A percentile compares a stretch with the other conserved stretches of the same genome.
Evolutionary conservation across 768 basidiomycete genomes (phyloP).

Genomic region (Trametes gibbosa): DNA sequence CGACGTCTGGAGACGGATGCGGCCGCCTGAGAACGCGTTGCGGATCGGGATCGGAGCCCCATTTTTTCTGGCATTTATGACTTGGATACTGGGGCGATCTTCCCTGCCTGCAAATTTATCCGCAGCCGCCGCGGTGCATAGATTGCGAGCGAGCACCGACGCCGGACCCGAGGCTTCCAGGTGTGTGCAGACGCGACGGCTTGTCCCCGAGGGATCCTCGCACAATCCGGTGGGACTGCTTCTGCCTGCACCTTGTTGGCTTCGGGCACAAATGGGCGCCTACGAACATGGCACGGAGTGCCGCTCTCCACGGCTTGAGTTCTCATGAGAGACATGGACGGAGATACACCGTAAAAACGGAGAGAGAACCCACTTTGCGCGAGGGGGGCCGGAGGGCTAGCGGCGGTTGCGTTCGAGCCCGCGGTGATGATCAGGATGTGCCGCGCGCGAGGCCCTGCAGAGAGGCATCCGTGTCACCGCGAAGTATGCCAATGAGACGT

Average conservation of each 20-base stretch:
- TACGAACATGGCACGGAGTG: slow-evolving; percentile 1
- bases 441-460: not conserved
- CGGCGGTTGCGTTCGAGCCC: not conserved
- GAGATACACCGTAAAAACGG: slow-evolving; percentile 15
- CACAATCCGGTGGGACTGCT: slow-evolving; percentile 11
- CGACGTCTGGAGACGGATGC: slow-evolving; percentile 3
- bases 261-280: slow-evolving; percentile 13
- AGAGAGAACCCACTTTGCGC: not conserved
- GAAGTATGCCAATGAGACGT: not conserved
- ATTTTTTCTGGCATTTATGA: not conserved
- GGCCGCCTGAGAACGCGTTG: slow-evolving; percentile 10
- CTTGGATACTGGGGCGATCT: slow-evolving; percentile 6
- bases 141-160: not conserved
- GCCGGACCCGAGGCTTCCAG: slow-evolving; percentile 7
- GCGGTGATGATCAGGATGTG: slow-evolving; percentile 3
- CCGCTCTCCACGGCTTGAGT: slow-evolving; percentile 7
- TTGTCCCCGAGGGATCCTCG: slow-evolving; percentile 14
- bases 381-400: not conserved
- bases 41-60: slow-evolving; percentile 11
- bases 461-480: slow-evolving; percentile 1
- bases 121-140: not conserved
- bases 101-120: slow-evolving; percentile 15
- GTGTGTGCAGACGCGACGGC: not conserved
- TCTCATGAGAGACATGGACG: slow-evolving; percentile 13
- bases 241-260: slow-evolving; percentile 6